These are phyloP conservation scores for Umbelopsis sp. DNA, from an alignment of 192 early-diverging fungal genomes.

Conservation along the genomic window DNA sequence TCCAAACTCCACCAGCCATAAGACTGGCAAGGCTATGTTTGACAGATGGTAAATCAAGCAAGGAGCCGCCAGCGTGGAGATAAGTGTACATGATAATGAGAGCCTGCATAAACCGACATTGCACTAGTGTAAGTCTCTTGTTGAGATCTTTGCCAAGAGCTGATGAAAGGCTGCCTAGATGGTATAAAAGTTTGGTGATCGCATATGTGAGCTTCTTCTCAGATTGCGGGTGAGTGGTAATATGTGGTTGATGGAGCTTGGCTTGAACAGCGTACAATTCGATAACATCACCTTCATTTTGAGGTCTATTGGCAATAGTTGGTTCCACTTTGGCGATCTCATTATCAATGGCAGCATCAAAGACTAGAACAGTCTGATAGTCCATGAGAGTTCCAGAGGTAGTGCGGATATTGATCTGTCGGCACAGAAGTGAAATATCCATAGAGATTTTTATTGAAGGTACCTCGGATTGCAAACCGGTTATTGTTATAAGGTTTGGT, in stretches of 20 bases:
- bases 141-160: not conserved
- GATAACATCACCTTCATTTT: not conserved
- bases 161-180: not conserved
- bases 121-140: not conserved
- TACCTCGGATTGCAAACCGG: not conserved
- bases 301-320: not conserved
- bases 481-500: not conserved
- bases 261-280: not conserved
- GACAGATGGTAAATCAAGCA: not conserved
- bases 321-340: not conserved
- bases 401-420: not conserved
- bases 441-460: not conserved
- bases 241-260: not conserved
- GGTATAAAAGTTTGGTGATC: not conserved
- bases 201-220: not conserved
- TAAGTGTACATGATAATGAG: not conserved
- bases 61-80: not conserved
- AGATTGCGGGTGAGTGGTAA: not conserved
- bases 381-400: not conserved
- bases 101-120: not conserved
- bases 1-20: not conserved
- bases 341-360: not conserved
- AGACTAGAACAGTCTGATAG: not conserved
- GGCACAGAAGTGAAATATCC: not conserved
- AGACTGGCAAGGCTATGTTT: not conserved